phyloP scores from a whole-genome alignment of 2,329 filamentous ascomycete genomes.

The Microascus cirrosus region DNA sequence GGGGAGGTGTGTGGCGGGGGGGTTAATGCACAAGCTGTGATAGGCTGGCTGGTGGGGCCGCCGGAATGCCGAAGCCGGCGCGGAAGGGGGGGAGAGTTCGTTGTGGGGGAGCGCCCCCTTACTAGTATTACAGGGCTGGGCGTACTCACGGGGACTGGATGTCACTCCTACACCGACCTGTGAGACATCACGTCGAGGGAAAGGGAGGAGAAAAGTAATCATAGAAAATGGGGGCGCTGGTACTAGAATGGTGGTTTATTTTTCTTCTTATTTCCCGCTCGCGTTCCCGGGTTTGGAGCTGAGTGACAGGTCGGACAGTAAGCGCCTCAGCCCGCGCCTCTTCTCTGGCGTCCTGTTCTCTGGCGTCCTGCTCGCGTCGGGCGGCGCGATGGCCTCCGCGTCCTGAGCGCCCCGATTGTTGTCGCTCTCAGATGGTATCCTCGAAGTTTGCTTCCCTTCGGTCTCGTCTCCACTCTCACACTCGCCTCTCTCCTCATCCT shows the following conservation, averaged over 20 bases:
- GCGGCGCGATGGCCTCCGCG: no score
- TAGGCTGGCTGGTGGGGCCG: background rate
- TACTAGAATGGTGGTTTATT: no score
- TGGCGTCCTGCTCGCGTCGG: slow-evolving; percentile 7
- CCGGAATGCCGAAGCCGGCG: slow-evolving; percentile 12
- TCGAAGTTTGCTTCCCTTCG: background rate
- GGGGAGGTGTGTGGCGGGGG: no score
- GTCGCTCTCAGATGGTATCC: background rate
- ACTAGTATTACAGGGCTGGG: background rate
- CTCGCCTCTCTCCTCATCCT: slow-evolving; percentile 28
- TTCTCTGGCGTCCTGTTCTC: slow-evolving; percentile 17
- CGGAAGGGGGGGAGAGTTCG: background rate
- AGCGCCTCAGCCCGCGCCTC: slow-evolving; percentile 22
- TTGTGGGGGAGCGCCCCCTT: background rate
- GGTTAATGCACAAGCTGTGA: background rate
- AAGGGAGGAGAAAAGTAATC: no score
- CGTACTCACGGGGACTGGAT: background rate
- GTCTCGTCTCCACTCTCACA: slow-evolving; percentile 29
- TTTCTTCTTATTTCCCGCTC: background rate
- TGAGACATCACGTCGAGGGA: no score
- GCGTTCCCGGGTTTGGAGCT: slow-evolving; percentile 15
- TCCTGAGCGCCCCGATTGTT: no score
- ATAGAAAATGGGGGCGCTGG: no score
- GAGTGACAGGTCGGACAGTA: slow-evolving; percentile 16
- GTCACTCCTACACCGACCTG: no score